Evolutionary conservation across 2,329 filamentous ascomycete genomes (phyloP), one percentile per base, ranked within the genome.

Genomic region (Macrophomina phaseolina): DNA sequence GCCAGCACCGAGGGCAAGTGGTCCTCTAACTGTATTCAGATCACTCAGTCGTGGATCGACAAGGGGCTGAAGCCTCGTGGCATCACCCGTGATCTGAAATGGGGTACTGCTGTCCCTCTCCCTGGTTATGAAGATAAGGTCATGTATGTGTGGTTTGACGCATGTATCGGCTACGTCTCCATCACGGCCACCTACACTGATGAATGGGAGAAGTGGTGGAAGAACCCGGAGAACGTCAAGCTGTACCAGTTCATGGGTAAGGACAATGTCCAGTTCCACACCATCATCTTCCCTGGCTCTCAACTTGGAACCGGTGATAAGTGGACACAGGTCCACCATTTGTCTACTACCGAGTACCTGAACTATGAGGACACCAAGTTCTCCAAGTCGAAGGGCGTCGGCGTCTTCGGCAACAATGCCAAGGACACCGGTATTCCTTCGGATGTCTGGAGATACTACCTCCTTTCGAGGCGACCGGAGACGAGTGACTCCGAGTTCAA

Each of bases 171-270:
- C 23, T 97, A 97, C 77, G 90, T 93, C n/a, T 97, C 93, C 1
- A 97, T 97, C 72, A 97, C 94, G 1, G 92, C 92, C 70, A 93
- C 89, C 73, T 97, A 97, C 78, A 97, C 93, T 5, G 86, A 89
- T 52, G 85, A 96, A 69, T 97, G 94, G 94, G 89, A 97, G 82
- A 86, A 92, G 75, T 97, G 94, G 94, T 97, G 94, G 94, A 89
- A 91, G 75, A 91, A 96, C 77, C 92, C 93, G 0, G 90, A 97
- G 52, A 85, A 97, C 40, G 93, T 97, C 56, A 87, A 90, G 75
- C 86, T 97, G 12, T 97, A 95, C 79, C 94, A 97, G 52, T 81
- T 97, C 84, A 92, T 97, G 88, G 94, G 94, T 81, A 97, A 97
- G 78, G 91, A 94, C 78, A 94, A 94, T 71, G 91, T 92, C 16